Evolutionary conservation across 2,329 filamentous ascomycete genomes (phyloP).

Genomic region (Cordyceps militaris): DNA sequence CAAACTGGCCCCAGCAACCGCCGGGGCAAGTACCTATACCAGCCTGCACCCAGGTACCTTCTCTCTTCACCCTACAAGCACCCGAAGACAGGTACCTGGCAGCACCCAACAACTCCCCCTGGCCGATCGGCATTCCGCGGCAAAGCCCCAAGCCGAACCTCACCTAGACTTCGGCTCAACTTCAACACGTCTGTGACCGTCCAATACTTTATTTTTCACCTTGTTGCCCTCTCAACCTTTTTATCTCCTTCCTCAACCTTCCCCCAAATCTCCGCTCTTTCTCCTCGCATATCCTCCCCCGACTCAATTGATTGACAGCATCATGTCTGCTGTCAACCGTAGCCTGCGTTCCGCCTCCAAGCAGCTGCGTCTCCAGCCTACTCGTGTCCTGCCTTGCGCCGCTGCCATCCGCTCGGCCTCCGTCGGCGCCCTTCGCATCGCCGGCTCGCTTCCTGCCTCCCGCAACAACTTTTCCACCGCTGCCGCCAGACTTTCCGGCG

Average conservation of each 20-base stretch:
- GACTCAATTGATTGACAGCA: slow-evolving; percentile 15
- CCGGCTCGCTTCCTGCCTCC: slow-evolving; percentile 28
- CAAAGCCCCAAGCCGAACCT: slow-evolving; percentile 11
- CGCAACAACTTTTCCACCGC: slow-evolving; percentile 43
- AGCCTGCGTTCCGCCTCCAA: slow-evolving; percentile 48
- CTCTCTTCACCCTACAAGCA: too few relatives aligned
- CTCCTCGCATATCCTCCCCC: background rate
- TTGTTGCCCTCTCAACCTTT: background rate
- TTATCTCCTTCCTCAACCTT: background rate
- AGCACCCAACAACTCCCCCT: background rate
- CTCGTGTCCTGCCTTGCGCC: slow-evolving; percentile 29
- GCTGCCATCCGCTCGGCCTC: slow-evolving; percentile 25
- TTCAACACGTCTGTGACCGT: background rate
- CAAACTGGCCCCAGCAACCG: too few relatives aligned
- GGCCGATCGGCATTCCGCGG: slow-evolving; percentile 11
- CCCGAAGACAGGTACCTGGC: background rate
- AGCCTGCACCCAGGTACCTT: too few relatives aligned
- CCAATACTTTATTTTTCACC: background rate
- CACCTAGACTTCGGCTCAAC: slow-evolving; percentile 10
- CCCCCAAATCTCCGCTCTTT: background rate
- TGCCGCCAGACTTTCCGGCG: slow-evolving; percentile 38
- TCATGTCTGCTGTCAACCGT: slow-evolving; percentile 50
- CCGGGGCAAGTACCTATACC: too few relatives aligned
- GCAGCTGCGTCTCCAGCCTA: slow-evolving; percentile 43
- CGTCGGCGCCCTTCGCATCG: slow-evolving; percentile 25